Conservation (phyloP, 2,329 filamentous ascomycete species). For the Calonectria multiphialidica region DNA sequence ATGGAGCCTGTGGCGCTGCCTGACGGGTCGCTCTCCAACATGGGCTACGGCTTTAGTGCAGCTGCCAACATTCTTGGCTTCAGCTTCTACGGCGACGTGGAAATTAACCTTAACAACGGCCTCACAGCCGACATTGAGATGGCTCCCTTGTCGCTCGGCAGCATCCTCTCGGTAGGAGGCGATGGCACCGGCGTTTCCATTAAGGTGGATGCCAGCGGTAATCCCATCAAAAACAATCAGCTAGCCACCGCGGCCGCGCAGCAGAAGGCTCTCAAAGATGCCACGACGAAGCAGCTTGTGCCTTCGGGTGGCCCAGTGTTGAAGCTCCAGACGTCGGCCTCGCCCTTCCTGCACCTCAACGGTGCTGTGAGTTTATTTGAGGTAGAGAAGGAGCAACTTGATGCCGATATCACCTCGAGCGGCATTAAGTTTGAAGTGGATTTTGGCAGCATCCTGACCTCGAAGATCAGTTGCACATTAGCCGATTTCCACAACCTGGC, state of each 20-base stretch:
- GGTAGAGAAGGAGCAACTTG: not conserved
- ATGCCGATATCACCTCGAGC: constrained; percentile 1
- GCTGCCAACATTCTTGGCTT: not conserved
- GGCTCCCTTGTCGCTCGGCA: constrained; percentile 7
- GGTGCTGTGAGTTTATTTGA: not conserved
- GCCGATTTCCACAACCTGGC: constrained; percentile 3
- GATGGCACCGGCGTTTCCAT: constrained; percentile 5
- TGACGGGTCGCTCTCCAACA: constrained; percentile 6
- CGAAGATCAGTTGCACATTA: constrained; percentile 2
- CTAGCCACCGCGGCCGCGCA: not conserved
- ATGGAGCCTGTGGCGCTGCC: constrained; percentile 3
- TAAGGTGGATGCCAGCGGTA: constrained; percentile 7
- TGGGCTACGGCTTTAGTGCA: constrained; percentile 6
- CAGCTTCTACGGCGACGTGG: constrained; percentile 7
- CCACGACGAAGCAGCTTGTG: constrained; percentile 3
- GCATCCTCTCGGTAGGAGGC: not conserved
- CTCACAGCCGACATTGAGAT: constrained; percentile 4
- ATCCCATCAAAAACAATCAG: constrained; percentile 11
- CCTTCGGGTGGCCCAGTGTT: not conserved
- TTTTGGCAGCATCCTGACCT: not conserved
- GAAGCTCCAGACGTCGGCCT: constrained; percentile 2
- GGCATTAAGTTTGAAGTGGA: constrained; percentile 1
- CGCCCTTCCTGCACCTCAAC: constrained; percentile 10
- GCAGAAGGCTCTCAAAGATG: not conserved
- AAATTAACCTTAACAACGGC: not conserved